Percentiles rank a stretch among this genome's conserved stretches.
Conservation (phyloP, 2,329 filamentous ascomycete genomes). For the Colletotrichum tabaci region DNA sequence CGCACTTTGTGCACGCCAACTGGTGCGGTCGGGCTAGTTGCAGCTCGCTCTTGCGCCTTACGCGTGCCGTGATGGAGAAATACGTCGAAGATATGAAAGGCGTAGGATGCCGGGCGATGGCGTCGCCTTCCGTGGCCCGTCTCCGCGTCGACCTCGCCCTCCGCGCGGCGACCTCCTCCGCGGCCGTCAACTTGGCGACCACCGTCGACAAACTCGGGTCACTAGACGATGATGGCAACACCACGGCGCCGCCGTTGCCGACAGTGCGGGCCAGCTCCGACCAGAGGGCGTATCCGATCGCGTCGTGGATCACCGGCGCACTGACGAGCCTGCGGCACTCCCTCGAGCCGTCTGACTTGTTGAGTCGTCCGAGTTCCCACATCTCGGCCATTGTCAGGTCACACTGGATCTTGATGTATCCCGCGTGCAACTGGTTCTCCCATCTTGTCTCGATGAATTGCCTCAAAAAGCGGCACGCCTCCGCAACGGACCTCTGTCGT, state of each 20-base stretch:
- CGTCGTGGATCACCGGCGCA: slow-evolving; percentile 38
- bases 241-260: not conserved
- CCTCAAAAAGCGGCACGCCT: slow-evolving; percentile 3
- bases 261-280: not conserved
- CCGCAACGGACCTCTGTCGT: not conserved
- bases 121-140: slow-evolving; percentile 1
- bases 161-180: not conserved
- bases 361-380: slow-evolving; percentile 9
- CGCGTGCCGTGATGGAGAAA: not conserved
- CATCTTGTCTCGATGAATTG: slow-evolving; percentile 14
- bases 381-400: slow-evolving; percentile 28
- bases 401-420: slow-evolving; percentile 36
- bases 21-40: slow-evolving; percentile 3
- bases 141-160: slow-evolving; percentile 19
- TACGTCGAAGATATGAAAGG: not conserved
- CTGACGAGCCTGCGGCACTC: slow-evolving; percentile 32
- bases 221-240: not conserved
- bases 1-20: slow-evolving; percentile 25
- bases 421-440: not conserved
- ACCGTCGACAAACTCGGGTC: not conserved
- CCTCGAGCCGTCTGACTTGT: slow-evolving; percentile 7
- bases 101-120: not conserved
- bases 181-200: not conserved
- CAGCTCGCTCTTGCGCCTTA: slow-evolving; percentile 14
- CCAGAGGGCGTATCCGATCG: slow-evolving; percentile 22